Evolutionary conservation across 2,329 filamentous ascomycete species (phyloP).

Genomic region (Chaetothyriales sp.): DNA sequence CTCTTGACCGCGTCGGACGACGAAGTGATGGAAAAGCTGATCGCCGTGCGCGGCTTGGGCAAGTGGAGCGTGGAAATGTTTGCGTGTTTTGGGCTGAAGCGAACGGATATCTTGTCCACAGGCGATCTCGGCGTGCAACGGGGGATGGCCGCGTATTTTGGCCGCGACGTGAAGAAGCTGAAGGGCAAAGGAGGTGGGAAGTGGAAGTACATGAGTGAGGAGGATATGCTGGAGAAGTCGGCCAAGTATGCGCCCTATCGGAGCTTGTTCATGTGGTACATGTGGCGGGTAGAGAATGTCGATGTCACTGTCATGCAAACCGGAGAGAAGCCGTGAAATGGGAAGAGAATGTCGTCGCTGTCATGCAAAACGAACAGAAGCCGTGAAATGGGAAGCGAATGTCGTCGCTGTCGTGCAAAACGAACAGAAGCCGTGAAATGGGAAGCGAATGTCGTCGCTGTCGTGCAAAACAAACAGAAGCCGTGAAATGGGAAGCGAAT

Average conservation of each 20-base stretch:
- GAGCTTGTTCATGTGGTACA: slow-evolving; percentile 95
- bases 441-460: too few relatives aligned
- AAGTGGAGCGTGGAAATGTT: slow-evolving; percentile 97
- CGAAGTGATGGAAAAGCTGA: slow-evolving; percentile 67
- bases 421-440: too few relatives aligned
- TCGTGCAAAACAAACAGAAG: too few relatives aligned
- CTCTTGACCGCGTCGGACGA: slow-evolving; percentile 71
- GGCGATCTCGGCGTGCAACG: slow-evolving; percentile 88
- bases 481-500: too few relatives aligned
- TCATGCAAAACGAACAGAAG: too few relatives aligned
- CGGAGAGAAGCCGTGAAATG: neutral
- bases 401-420: too few relatives aligned
- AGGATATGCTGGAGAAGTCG: slow-evolving; percentile 75
- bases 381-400: too few relatives aligned
- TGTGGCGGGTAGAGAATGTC: slow-evolving; percentile 78
- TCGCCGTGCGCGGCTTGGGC: slow-evolving; percentile 74
- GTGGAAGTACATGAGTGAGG: slow-evolving; percentile 96
- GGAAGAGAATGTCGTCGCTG: too few relatives aligned
- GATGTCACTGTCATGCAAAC: slow-evolving; percentile 31
- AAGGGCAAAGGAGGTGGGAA: slow-evolving; percentile 70
- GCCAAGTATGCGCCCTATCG: slow-evolving; percentile 75
- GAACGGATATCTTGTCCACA: slow-evolving; percentile 83
- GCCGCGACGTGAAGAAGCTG: slow-evolving; percentile 68
- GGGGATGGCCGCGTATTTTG: slow-evolving; percentile 79
- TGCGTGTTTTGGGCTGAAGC: slow-evolving; percentile 84